phyloP scores from a whole-genome alignment of 202 grass and related monocot species.

The Brachypodium distachyon region DNA sequence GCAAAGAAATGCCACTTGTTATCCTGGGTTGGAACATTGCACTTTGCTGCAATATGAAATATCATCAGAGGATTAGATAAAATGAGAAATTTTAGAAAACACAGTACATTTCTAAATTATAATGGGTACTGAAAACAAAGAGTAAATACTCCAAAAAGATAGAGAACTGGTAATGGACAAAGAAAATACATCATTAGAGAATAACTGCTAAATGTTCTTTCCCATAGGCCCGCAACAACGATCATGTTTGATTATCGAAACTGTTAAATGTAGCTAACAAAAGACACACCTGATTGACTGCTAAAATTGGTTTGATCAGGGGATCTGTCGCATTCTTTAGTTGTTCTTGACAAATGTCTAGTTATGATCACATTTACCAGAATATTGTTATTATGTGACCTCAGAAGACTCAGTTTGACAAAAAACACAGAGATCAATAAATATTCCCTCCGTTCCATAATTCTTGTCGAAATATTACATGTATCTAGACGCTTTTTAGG shows the following conservation, averaged over 20 bases:
- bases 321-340: background rate
- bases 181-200: background rate
- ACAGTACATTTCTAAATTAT: background rate
- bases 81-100: background rate
- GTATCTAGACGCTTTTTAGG: no score
- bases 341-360: background rate
- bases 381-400: background rate
- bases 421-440: background rate
- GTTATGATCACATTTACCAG: background rate
- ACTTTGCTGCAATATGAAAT: conserved; percentile 49
- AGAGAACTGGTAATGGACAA: background rate
- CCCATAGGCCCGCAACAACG: no score
- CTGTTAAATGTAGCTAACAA: no score
- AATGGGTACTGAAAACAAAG: background rate
- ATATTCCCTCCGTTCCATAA: no score
- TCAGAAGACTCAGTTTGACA: background rate
- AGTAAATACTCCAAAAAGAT: background rate
- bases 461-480: no score
- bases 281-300: background rate
- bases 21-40: conserved; percentile 42
- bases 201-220: conserved; percentile 1
- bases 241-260: no score
- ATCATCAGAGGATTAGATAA: conserved; percentile 22
- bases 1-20: conserved; percentile 95
- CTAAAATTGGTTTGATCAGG: background rate